Evolutionary conservation across 2,329 filamentous ascomycete genomes (phyloP).

Genomic region (Plectosphaerella sp.): DNA sequence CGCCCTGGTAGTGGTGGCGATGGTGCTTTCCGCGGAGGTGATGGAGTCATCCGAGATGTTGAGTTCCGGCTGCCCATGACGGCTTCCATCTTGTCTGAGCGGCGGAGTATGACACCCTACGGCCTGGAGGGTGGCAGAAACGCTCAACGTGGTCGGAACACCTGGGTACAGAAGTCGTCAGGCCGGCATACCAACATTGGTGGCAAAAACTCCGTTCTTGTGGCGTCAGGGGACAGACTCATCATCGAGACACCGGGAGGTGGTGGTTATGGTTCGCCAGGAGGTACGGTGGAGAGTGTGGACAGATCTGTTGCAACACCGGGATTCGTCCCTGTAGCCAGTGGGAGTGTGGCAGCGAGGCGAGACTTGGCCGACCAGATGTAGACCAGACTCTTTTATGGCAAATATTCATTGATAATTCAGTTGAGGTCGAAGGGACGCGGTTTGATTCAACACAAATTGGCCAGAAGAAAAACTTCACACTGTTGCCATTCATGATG

Average conservation of each 20-base stretch:
- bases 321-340: not conserved
- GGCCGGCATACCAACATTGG: constrained; percentile 47
- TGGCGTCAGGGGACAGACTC: constrained; percentile 56
- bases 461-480: too few species aligned
- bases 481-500: too few species aligned
- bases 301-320: not conserved
- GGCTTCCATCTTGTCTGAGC: constrained; percentile 65
- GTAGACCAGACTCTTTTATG: not conserved
- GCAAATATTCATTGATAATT: too few species aligned
- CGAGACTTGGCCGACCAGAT: not conserved
- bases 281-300: not conserved
- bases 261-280: constrained; percentile 47
- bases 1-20: constrained; percentile 57
- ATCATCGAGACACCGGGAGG: constrained; percentile 59
- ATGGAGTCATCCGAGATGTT: constrained; percentile 66
- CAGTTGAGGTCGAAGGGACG: too few species aligned
- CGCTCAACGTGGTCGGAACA: constrained; percentile 62
- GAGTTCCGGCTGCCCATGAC: constrained; percentile 67
- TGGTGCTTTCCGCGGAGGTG: constrained; percentile 59
- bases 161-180: constrained; percentile 49
- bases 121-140: constrained; percentile 67
- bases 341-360: not conserved
- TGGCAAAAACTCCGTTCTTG: constrained; percentile 56
- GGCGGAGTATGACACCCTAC: constrained; percentile 67
- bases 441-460: too few species aligned